phyloP scores from a whole-genome alignment of 2,329 filamentous ascomycete species.

The Colletotrichum spinosum region DNA sequence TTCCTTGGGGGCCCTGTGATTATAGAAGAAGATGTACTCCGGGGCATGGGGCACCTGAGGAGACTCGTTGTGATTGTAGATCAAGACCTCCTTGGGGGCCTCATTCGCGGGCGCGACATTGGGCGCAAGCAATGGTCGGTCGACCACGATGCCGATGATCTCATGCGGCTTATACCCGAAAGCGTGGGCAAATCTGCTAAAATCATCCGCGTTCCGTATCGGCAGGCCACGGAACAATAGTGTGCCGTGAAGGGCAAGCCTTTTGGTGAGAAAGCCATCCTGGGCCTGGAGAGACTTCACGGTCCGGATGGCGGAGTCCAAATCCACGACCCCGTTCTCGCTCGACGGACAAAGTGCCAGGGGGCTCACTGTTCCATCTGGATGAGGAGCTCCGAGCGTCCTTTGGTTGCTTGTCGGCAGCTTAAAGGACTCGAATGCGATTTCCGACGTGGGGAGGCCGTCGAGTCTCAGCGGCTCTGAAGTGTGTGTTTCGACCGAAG shows the following conservation, averaged over 20 bases:
- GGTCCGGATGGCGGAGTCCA: neutral
- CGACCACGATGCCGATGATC: constrained; percentile 62
- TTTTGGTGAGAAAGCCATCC: constrained; percentile 48
- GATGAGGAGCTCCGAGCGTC: constrained; percentile 9
- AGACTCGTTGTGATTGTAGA: constrained; percentile 64
- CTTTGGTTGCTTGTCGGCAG: constrained; percentile 9
- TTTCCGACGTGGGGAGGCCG: too few relatives aligned
- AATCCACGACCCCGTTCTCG: neutral
- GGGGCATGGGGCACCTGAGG: constrained; percentile 63
- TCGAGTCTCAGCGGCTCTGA: neutral
- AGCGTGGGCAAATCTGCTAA: constrained; percentile 60
- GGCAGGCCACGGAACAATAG: constrained; percentile 59
- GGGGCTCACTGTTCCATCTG: neutral
- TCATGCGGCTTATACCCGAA: constrained; percentile 59
- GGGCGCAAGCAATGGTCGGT: constrained; percentile 47
- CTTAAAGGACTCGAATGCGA: constrained; percentile 10
- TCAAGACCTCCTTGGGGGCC: constrained; percentile 58
- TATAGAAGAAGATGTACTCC: constrained; percentile 63
- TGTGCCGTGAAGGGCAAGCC: constrained; percentile 57
- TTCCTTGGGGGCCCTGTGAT: constrained; percentile 52
- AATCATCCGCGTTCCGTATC: constrained; percentile 57
- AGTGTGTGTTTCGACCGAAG: neutral
- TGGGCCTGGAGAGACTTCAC: constrained; percentile 7
- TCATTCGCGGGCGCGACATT: constrained; percentile 55
- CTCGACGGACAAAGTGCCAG: constrained; percentile 3